A percentile compares a stretch with the other conserved stretches of the same genome.
Conservation (phyloP, 192 early-diverging fungal genomes). For the Umbelopsis isabellina region DNA sequence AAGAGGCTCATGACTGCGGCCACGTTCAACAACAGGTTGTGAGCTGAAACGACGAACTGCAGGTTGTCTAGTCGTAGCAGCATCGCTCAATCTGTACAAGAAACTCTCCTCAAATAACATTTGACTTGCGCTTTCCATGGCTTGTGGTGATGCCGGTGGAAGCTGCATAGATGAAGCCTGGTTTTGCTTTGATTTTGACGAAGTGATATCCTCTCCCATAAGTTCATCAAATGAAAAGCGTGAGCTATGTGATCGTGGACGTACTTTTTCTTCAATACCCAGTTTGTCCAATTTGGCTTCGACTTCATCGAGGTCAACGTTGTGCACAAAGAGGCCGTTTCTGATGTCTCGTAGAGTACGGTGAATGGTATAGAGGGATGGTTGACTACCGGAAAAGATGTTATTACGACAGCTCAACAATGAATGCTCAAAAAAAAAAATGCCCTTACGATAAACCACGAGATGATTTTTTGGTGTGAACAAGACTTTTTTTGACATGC, state of each 20-base stretch:
- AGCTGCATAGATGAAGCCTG: background rate
- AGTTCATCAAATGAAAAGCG: constrained; percentile 10
- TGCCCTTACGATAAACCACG: background rate
- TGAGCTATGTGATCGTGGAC: background rate
- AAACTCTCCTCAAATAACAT: background rate
- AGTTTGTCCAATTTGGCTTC: background rate
- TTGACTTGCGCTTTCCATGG: background rate
- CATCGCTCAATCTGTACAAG: background rate
- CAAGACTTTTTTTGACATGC: constrained; percentile 8
- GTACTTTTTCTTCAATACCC: background rate
- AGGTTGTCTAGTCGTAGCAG: background rate
- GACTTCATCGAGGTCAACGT: constrained; percentile 16
- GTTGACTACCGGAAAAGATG: background rate
- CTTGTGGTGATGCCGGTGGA: constrained; percentile 5
- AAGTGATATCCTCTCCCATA: background rate
- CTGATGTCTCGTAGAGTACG: constrained; percentile 21
- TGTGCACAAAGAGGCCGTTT: constrained; percentile 18
- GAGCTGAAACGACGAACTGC: background rate
- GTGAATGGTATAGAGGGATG: constrained; percentile 24
- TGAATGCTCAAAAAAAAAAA: background rate
- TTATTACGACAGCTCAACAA: background rate
- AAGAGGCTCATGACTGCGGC: background rate
- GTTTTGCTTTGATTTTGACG: background rate
- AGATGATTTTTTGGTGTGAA: constrained; percentile 7
- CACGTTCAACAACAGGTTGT: constrained; percentile 1